Percentiles rank a stretch among this genome's conserved stretches.
Evolutionary conservation across 2,329 filamentous ascomycete genomes (phyloP).

Genomic region (Aureobasidium zeae): DNA sequence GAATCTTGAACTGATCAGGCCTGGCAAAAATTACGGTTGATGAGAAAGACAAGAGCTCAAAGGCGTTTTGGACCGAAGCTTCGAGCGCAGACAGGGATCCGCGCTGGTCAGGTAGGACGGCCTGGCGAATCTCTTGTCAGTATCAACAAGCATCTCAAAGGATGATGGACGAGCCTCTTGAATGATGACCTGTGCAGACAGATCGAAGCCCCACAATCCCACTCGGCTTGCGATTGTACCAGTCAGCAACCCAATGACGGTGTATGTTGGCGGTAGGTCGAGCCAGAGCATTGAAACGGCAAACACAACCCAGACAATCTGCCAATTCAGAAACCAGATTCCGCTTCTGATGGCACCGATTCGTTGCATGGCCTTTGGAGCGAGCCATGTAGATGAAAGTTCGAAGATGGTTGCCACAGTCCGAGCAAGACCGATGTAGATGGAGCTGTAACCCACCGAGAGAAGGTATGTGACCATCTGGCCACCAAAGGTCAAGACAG

Average conservation of each 20-base stretch:
- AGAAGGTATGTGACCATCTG: constrained; percentile 59
- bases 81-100: constrained; percentile 62
- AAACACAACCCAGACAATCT: constrained; percentile 46
- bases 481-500: constrained; percentile 49
- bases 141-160: background rate
- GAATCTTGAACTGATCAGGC: constrained; percentile 57
- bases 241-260: constrained; percentile 28
- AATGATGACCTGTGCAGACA: constrained; percentile 38
- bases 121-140: constrained; percentile 17
- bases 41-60: constrained; percentile 58
- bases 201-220: constrained; percentile 41
- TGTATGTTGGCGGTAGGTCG: constrained; percentile 15
- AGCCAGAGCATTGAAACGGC: constrained; percentile 29
- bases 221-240: constrained; percentile 35
- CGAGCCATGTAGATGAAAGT: constrained; percentile 52
- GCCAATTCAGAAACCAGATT: constrained; percentile 62
- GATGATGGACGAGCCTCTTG: constrained; percentile 30
- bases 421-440: constrained; percentile 46
- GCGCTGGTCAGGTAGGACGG: constrained; percentile 37
- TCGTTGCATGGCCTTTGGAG: constrained; percentile 45
- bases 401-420: constrained; percentile 48
- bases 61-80: constrained; percentile 57
- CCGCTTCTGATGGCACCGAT: constrained; percentile 51
- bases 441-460: constrained; percentile 42
- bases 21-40: constrained; percentile 55